Conservation (phyloP, 1,284 basidiomycete species). For the Somion occarium region DNA sequence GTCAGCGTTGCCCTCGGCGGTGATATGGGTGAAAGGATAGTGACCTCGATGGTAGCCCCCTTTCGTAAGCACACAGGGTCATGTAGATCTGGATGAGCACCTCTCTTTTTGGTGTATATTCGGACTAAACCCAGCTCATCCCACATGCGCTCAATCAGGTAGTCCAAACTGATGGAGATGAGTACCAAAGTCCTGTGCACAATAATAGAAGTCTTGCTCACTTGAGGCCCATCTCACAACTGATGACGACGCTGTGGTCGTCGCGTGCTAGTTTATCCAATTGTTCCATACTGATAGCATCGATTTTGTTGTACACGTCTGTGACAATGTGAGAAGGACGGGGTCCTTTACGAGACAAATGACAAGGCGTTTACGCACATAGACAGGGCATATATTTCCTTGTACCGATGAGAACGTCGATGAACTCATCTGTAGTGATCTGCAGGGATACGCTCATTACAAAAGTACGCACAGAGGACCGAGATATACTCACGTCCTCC, state of each 20-base stretch:
- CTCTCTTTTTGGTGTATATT: constrained; percentile 95
- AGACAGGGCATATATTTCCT: constrained; percentile 94
- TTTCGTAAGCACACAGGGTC: constrained; percentile 93
- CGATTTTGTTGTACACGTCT: constrained; percentile 97
- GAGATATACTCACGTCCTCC: constrained; percentile 82
- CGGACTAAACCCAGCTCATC: constrained; percentile 83
- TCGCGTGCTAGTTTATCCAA: constrained; percentile 85
- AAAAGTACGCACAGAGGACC: neutral
- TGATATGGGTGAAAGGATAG: constrained; percentile 12
- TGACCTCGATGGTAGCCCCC: constrained; percentile 90
- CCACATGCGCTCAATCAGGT: constrained; percentile 90
- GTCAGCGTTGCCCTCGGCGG: no score
- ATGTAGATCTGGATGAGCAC: constrained; percentile 84
- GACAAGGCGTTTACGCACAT: constrained; percentile 41
- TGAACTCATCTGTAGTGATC: constrained; percentile 97
- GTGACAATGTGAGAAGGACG: constrained; percentile 14
- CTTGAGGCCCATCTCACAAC: constrained; percentile 90
- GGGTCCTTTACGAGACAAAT: neutral
- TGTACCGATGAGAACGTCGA: constrained; percentile 93
- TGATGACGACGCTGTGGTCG: constrained; percentile 90
- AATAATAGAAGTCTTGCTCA: constrained; percentile 27
- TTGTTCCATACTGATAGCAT: constrained; percentile 87
- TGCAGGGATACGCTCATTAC: constrained; percentile 26
- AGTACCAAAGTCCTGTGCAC: constrained; percentile 1
- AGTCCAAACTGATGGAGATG: constrained; percentile 61